Base-by-base conservation (phyloP, 2,329 filamentous ascomycete species). In the Incumbomyces lentus region DNA sequence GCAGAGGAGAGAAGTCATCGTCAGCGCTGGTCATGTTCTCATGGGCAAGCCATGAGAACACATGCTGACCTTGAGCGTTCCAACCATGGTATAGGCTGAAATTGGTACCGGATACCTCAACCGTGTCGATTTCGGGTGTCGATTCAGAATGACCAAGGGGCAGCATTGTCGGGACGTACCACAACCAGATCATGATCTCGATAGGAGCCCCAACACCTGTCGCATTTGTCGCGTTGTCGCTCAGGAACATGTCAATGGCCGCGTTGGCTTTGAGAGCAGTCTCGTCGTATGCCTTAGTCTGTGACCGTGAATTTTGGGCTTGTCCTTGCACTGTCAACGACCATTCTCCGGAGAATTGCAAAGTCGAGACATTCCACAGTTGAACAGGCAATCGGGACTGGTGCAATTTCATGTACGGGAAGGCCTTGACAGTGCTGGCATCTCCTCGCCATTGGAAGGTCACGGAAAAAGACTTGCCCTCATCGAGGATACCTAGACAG, bases 161-260 rank as follows among this genome's bases (percentile, higher is more conserved):
- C 6, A 47, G 16, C 17, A 52, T 46, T 29, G 47, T 42, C 3
- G 47, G 44, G 7, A 45, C 42, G 22, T 41, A 49, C 49, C 49
- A 52, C 19, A 40, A 34, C 49, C 49, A 52, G 40, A 52, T 52
- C 49, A 52, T 52, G 35, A 52, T 49, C 22, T 52, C 49, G 16
- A 52, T 47, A 3, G 49, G 49, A 6, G 47, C 31, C 2, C 44
- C 47, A 1, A 49, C 10, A 6, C 37, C 41, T 7, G 49, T 52
- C 16, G 43, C 40, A 33, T 52, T 52, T 17, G 44, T 43, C 2
- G 36, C 34, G 33, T 52, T 45, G 43, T 52, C 49, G 22, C 38
- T 44, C 6, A 52, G 30, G 31, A 52, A 52, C 43, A 52, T 48
- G 32, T 52, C 49, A 6, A 52, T 43, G 14, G 49, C 49, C 3